Evolutionary conservation across 768 basidiomycete genomes (phyloP).

Genomic region (Cyclocybe aegerita): DNA sequence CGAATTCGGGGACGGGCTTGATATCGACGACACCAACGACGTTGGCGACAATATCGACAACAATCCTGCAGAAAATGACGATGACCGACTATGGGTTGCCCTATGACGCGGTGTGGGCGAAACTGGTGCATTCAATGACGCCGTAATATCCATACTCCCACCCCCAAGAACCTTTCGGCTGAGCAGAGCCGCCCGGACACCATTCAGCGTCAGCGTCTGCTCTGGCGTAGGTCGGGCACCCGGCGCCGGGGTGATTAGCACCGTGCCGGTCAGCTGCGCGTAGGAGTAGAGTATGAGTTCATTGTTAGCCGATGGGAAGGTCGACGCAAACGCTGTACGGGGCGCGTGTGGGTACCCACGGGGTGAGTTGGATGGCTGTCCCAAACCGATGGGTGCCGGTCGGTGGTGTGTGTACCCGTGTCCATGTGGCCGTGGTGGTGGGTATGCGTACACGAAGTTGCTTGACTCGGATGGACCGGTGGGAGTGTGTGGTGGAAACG

Average conservation of each 20-base stretch:
- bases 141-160: slow-evolving; percentile 78
- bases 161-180: slow-evolving; percentile 61
- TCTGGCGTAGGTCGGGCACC: slow-evolving; percentile 39
- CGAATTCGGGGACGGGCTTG: slow-evolving; percentile 12
- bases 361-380: slow-evolving; percentile 37
- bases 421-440: slow-evolving; percentile 21
- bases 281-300: slow-evolving; percentile 85
- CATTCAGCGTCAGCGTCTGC: slow-evolving; percentile 42
- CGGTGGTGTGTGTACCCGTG: slow-evolving; percentile 12
- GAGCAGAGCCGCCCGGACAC: slow-evolving; percentile 49
- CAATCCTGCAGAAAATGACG: slow-evolving; percentile 52
- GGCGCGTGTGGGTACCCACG: slow-evolving; percentile 18
- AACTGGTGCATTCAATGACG: slow-evolving; percentile 31
- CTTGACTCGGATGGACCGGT: slow-evolving; percentile 11
- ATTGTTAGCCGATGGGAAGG: slow-evolving; percentile 49
- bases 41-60: slow-evolving; percentile 48
- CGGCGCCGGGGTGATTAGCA: slow-evolving; percentile 50
- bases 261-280: slow-evolving; percentile 72
- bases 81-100: slow-evolving; percentile 46
- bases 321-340: slow-evolving; percentile 41
- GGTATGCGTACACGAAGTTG: slow-evolving; percentile 33
- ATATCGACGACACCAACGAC: slow-evolving; percentile 20
- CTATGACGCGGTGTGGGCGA: slow-evolving; percentile 20
- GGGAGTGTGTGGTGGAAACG: slow-evolving; percentile 27
- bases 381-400: slow-evolving; percentile 44